Conservation (phyloP, 148 eudicot genomes). For the Chenopodium berlandieri region DNA sequence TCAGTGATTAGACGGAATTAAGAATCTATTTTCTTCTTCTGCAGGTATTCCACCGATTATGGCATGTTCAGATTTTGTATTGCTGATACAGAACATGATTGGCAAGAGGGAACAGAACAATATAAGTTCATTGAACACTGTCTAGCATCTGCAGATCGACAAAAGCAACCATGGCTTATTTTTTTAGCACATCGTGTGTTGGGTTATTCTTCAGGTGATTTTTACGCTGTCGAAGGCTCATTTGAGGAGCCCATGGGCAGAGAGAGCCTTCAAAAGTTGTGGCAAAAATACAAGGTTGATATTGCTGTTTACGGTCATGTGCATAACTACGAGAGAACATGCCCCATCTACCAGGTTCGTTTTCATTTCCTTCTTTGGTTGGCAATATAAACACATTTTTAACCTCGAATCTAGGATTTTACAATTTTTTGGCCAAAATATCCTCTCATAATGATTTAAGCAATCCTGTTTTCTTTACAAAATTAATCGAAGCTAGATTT, state of each 20-base stretch:
- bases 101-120: conserved; percentile 92
- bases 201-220: conserved; percentile 66
- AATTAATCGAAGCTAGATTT: too few species aligned
- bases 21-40: not conserved
- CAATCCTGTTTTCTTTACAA: not conserved
- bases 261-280: conserved; percentile 83
- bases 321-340: conserved; percentile 86
- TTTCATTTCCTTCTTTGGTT: not conserved
- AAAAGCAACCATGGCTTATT: conserved; percentile 91
- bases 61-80: conserved; percentile 94
- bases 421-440: not conserved
- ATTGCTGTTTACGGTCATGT: conserved; percentile 82
- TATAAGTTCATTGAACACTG: conserved; percentile 81
- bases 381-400: not conserved
- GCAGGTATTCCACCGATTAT: conserved; percentile 88
- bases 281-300: conserved; percentile 96
- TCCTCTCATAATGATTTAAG: not conserved
- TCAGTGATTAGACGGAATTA: not conserved
- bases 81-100: conserved; percentile 89
- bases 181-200: conserved; percentile 89
- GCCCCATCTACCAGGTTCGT: conserved; percentile 84
- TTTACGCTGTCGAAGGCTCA: conserved; percentile 65
- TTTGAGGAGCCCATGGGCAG: conserved; percentile 95
- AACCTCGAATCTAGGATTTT: not conserved
- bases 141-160: conserved; percentile 78